Evolutionary conservation across 1,284 basidiomycete genomes (phyloP), one percentile per base, ranked within the genome.

Genomic region (Cutaneotrichosporon dermatis): DNA sequence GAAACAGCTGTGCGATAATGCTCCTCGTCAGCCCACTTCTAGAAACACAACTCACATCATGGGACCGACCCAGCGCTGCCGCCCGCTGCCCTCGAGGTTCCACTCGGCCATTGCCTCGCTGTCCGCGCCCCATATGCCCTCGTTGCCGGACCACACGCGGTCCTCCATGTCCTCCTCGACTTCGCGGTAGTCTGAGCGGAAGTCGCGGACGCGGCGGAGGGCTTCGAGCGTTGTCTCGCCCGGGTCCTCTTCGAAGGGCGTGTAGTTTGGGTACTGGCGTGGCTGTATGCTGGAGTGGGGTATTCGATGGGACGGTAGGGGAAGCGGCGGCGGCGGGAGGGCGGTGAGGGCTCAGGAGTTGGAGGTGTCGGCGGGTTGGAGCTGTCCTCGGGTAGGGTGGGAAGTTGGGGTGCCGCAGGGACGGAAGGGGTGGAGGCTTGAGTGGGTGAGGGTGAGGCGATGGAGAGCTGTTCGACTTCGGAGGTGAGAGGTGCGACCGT

Each of bases 41-140:
- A 34, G 7, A 37, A 15, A 4, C 9, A n/a, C 8, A 60, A 35
- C 73, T 57, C 50, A 78, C 76, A 78, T 58, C 67, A 76, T 73
- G 0, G 76, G 74, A 13, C 76, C 76, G 16, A 76, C 74, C 76
- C 76, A 78, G 45, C 74, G 52, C 12, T 51, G 62, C 44, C 66
- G 62, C 33, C 56, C 54, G 7, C 64, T 62, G 1, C 42, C 42
- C 33, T 57, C 61, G 2, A 62, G 59, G 41, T 67, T 68, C 69
- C 66, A 69, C 53, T 76, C 75, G 9, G 70, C 67, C 68, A 70
- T 70, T 13, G 66, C 63, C 33, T 34, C 42, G 13, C 65, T 63
- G 4, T 65, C 65, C 15, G 45, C 51, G 42, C 58, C 49, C 64
- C 64, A 65, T 4, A 44, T 33, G 2, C 53, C 55, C 16, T 65